These are phyloP conservation scores for Mycena citricolor DNA, from an alignment of 1,284 basidiomycete species.

Conservation along the genomic window DNA sequence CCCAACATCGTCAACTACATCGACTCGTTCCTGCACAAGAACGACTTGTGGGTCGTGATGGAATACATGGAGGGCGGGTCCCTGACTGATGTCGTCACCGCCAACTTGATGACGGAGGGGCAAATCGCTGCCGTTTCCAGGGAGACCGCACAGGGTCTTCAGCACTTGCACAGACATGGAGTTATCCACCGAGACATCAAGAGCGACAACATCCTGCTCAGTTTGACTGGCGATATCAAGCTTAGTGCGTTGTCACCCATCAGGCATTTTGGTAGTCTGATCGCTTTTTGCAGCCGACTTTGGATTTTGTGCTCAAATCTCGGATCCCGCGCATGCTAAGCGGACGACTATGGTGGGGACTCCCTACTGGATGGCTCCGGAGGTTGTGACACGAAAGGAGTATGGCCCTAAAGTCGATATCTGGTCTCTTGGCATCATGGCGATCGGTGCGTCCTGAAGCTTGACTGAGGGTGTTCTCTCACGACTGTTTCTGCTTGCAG, in stretches of 20 bases:
- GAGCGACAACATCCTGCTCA: conserved; percentile 93
- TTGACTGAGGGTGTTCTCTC: conserved; percentile 4
- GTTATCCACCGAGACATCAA: conserved; percentile 99
- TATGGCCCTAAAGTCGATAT: conserved; percentile 99
- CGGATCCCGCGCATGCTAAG: conserved; percentile 86
- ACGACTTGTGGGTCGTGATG: conserved; percentile 99
- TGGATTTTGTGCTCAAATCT: conserved; percentile 97
- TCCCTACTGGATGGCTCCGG: conserved; percentile 99
- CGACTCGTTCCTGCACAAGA: conserved; percentile 96
- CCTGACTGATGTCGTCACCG: conserved; percentile 94
- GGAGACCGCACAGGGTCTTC: conserved; percentile 88
- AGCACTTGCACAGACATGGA: conserved; percentile 91
- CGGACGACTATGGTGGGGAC: conserved; percentile 99
- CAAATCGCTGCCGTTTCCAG: conserved; percentile 93
- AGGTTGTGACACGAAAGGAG: conserved; percentile 97
- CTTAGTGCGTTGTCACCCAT: conserved; percentile 69
- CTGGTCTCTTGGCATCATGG: conserved; percentile 99
- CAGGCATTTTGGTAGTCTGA: conserved; percentile 1
- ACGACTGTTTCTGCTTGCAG: conserved; percentile 41
- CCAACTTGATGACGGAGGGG: conserved; percentile 92
- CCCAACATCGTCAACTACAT: conserved; percentile 99
- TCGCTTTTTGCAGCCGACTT: conserved; percentile 77
- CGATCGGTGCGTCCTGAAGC: conserved; percentile 69
- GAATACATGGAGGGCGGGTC: conserved; percentile 98
- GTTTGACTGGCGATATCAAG: conserved; percentile 94